Percentiles rank a stretch among this genome's conserved stretches.
Conservation (phyloP, 352 stramenopile genomes). For the Globisporangium ultimum region DNA sequence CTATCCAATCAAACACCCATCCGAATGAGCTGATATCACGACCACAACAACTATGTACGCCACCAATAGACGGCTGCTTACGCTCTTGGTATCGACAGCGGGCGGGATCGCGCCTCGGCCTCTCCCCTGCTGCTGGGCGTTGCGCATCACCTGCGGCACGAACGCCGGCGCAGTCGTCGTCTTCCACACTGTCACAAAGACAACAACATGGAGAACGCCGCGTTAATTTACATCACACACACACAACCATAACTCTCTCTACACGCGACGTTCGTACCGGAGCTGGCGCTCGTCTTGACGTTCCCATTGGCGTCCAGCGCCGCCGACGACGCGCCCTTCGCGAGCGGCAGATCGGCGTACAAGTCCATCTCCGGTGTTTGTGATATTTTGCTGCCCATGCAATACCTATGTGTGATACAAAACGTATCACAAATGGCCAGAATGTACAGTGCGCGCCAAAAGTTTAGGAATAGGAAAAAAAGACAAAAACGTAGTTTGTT, state of each 20-base stretch:
- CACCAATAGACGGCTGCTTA: conserved; percentile 15
- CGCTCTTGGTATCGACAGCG: conserved; percentile 14
- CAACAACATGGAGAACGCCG: neutral
- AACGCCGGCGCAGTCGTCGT: conserved; percentile 39
- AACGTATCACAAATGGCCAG: no score
- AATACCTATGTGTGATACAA: no score
- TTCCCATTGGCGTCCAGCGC: conserved; percentile 51
- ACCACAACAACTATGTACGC: no score
- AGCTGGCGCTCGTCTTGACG: conserved; percentile 34
- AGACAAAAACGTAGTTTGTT: no score
- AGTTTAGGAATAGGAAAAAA: no score
- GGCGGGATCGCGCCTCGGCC: neutral
- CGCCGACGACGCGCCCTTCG: conserved; percentile 49
- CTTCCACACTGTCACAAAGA: conserved; percentile 40
- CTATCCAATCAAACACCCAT: conserved; percentile 12
- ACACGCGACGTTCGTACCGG: conserved; percentile 9
- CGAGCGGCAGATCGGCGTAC: conserved; percentile 72
- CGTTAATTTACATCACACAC: neutral
- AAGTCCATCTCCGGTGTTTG: no score
- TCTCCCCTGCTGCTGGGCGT: conserved; percentile 3
- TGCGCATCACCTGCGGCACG: conserved; percentile 37
- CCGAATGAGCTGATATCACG: neutral
- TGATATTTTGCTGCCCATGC: no score
- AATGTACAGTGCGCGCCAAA: no score
- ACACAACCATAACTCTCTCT: neutral